phyloP scores from a whole-genome alignment of 2,329 filamentous ascomycete genomes.

The Fusarium neocosmosporiellum region DNA sequence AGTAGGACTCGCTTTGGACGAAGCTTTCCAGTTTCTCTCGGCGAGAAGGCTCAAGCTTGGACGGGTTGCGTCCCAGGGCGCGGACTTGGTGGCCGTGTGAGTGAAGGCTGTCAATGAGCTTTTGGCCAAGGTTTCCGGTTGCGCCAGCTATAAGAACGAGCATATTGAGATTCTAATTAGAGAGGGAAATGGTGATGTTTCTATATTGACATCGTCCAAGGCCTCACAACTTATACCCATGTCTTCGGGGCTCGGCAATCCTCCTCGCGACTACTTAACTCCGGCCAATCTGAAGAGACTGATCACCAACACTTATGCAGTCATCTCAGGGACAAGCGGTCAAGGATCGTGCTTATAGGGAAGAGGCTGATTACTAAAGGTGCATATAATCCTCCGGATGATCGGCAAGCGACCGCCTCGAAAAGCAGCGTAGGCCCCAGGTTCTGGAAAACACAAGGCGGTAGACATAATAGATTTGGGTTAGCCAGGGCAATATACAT shows the following conservation, averaged over 20 bases:
- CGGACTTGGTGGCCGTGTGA: slow-evolving; percentile 48
- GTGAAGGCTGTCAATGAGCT: slow-evolving; percentile 39
- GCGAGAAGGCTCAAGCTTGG: slow-evolving; percentile 39
- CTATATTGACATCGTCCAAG: not conserved
- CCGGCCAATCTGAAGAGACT: not conserved
- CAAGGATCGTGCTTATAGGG: not conserved
- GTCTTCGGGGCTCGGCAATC: not conserved
- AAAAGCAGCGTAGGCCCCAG: not conserved
- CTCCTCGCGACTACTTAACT: not conserved
- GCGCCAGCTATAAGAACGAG: slow-evolving; percentile 52
- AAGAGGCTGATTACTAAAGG: not conserved
- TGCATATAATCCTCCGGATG: not conserved
- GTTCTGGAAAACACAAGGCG: not conserved
- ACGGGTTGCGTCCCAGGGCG: slow-evolving; percentile 46
- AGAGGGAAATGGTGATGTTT: not conserved
- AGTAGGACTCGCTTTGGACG: slow-evolving; percentile 29
- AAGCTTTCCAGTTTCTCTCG: slow-evolving; percentile 43
- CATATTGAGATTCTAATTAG: slow-evolving; percentile 35
- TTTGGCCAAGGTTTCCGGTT: slow-evolving; percentile 50
- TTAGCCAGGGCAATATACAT: not conserved
- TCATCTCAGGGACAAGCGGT: not conserved
- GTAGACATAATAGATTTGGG: not conserved
- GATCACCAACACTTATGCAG: not conserved
- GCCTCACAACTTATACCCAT: not conserved
- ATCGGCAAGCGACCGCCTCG: not conserved